These are phyloP conservation scores for Corchorus olitorius DNA, from an alignment of 345 rosid genomes.

Conservation along the genomic window DNA sequence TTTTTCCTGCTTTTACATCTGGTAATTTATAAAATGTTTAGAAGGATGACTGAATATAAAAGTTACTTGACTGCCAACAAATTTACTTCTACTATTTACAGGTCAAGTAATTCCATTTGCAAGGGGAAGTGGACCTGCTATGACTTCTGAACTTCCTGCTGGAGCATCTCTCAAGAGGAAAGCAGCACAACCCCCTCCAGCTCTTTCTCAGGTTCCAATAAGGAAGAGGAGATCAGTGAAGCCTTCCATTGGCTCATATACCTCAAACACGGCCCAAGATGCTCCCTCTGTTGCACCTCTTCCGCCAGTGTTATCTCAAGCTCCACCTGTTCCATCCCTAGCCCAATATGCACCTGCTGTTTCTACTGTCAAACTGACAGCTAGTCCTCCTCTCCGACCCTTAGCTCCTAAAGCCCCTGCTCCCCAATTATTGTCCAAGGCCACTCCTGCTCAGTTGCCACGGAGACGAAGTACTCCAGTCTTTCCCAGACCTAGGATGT, in stretches of 20 bases:
- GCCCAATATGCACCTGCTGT: neutral
- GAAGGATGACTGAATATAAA: neutral
- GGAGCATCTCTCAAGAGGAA: conserved; percentile 31
- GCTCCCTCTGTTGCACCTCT: neutral
- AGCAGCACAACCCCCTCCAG: neutral
- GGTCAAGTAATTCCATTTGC: conserved; percentile 24
- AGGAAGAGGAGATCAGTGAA: conserved; percentile 15
- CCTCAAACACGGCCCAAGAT: neutral
- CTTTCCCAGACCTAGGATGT: neutral
- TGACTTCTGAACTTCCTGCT: conserved; percentile 1
- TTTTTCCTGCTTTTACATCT: conserved; percentile 16
- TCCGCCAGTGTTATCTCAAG: neutral
- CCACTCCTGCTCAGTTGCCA: neutral
- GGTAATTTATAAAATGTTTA: conserved; percentile 3
- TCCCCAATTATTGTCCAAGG: neutral
- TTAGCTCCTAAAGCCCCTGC: neutral
- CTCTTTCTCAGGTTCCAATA: conserved; percentile 9
- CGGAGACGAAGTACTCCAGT: neutral
- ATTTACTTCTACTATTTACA: conserved; percentile 20
- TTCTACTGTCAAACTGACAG: neutral
- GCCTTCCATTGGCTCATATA: conserved; percentile 4
- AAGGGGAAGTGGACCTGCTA: conserved; percentile 9
- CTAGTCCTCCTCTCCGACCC: conserved; percentile 10
- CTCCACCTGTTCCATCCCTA: neutral
- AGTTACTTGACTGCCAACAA: neutral